Evolutionary conservation across 495 filamentous ascomycete genomes (phyloP), one percentile per base, ranked within the genome.

Genomic region (Cryomyces minteri): DNA sequence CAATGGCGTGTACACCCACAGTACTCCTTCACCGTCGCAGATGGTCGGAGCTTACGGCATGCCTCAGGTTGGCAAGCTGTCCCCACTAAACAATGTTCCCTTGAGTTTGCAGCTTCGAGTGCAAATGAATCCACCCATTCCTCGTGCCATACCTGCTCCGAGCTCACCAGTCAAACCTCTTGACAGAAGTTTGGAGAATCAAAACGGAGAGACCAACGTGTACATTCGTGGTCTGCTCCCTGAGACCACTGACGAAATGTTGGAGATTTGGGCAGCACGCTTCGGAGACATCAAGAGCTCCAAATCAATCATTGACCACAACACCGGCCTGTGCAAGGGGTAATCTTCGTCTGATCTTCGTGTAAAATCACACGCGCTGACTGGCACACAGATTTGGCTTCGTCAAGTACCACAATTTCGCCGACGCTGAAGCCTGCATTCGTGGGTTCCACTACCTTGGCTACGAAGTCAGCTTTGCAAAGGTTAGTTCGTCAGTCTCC

Each of bases 141-240:
- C 90, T n/a, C 67, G 70, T 32, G 87, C 92, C 18, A 82, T 98
- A 42, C 87, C 87, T 25, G 85, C 87, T 72, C 54, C 78, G 67
- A 44, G 76, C 74, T 55, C 84, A 71, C 63, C 70, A 6, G 41
- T 80, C 58, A 80, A 79, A 70, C 84, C 83, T 32, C 74, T 94
- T 31, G 84, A 88, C 50, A 85, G 94, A 63, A 86, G 85, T 53
- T 68, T 96, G 41, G 82, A 92, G 59, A 96, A 96, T 52, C 80
- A 82, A 34, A 83, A 75, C 57, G 81, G 66, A 53, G 88, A 73
- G 68, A 96, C 73, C 42, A 99, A 99, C 52, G 88, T 99, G 50
- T 99, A 99, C 65, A 93, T 99, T 48, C 81, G 90, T 44, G 90
- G 90, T 11, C 77, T 99, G 43, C 82, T 84, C 40, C 92, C 92